Evolutionary conservation across 306 rosid species (phyloP).

Genomic region (Castanospermum australe): DNA sequence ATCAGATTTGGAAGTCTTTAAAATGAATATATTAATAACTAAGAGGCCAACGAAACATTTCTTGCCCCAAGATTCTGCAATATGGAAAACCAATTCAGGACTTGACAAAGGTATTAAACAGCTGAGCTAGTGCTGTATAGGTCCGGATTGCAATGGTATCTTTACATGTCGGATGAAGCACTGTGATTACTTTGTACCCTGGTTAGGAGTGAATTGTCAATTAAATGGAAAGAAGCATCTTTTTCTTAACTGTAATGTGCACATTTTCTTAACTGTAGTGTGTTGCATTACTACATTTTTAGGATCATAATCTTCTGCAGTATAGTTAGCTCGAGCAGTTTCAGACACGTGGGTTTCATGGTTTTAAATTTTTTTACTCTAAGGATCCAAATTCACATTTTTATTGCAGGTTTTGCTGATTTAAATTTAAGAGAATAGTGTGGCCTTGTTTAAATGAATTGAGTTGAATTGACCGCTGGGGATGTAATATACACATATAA

Average conservation of each 20-base stretch:
- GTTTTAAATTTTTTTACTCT: too few relatives aligned
- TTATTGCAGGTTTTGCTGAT: not conserved
- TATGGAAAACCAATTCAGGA: constrained; percentile 3
- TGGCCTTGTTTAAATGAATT: constrained; percentile 27
- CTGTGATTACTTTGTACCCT: not conserved
- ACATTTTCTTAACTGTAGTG: constrained; percentile 9
- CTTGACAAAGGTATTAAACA: constrained; percentile 10
- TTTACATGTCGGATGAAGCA: not conserved
- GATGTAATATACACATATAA: constrained; percentile 21
- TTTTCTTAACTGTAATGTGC: constrained; percentile 18
- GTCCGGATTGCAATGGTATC: not conserved
- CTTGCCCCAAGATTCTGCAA: constrained; percentile 13
- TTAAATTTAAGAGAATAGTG: not conserved
- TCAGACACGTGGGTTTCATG: too few relatives aligned
- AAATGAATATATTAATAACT: not conserved
- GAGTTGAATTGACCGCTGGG: constrained; percentile 9
- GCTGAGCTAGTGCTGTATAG: constrained; percentile 15
- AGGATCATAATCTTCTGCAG: too few relatives aligned
- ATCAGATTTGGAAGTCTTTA: not conserved
- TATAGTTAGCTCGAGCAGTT: too few relatives aligned
- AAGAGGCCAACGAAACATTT: constrained; percentile 10
- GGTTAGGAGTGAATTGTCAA: constrained; percentile 1
- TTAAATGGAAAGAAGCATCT: constrained; percentile 6
- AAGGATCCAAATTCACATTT: too few relatives aligned
- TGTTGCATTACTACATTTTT: constrained; percentile 8